phyloP scores from a whole-genome alignment of 352 stramenopile species.

The Peronosclerospora sorghi region DNA sequence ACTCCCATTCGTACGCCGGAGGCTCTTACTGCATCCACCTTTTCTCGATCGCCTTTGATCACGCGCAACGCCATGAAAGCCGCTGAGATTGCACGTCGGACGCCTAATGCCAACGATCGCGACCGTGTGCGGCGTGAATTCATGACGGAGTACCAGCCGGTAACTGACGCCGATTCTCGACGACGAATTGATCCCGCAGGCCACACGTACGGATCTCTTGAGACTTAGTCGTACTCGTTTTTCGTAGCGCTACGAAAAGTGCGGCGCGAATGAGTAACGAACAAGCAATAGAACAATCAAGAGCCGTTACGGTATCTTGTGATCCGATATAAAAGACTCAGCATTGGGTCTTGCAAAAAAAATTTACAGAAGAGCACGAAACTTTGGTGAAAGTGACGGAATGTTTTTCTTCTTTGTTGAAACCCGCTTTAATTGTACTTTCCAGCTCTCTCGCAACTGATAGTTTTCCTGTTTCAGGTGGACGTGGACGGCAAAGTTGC shows the following conservation, averaged over 20 bases:
- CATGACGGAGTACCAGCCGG: constrained; percentile 80
- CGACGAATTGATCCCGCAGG: constrained; percentile 64
- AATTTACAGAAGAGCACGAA: too few species aligned
- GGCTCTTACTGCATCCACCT: constrained; percentile 30
- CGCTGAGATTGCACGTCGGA: constrained; percentile 65
- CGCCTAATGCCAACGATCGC: constrained; percentile 66
- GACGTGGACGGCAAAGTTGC: constrained; percentile 51
- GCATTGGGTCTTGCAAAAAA: too few species aligned
- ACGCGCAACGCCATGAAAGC: constrained; percentile 77
- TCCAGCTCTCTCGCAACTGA: constrained; percentile 62
- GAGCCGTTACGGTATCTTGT: constrained; percentile 1
- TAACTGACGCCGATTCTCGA: constrained; percentile 39
- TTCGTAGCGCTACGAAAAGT: constrained; percentile 1
- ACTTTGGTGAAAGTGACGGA: constrained; percentile 30
- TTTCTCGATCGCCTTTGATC: constrained; percentile 68
- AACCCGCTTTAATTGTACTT: constrained; percentile 48
- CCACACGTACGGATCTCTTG: constrained; percentile 72
- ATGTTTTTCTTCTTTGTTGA: constrained; percentile 63
- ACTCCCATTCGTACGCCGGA: constrained; percentile 60
- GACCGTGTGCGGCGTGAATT: constrained; percentile 76
- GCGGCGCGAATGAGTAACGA: neutral
- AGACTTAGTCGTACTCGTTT: constrained; percentile 30
- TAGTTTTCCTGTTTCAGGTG: constrained; percentile 72
- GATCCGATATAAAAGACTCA: too few species aligned
- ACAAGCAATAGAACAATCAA: constrained; percentile 15